A percentile compares a stretch with the other conserved stretches of the same genome.
These are phyloP conservation scores for Phytophthora niederhauseri DNA, from an alignment of 352 stramenopile genomes.

Conservation along the genomic window DNA sequence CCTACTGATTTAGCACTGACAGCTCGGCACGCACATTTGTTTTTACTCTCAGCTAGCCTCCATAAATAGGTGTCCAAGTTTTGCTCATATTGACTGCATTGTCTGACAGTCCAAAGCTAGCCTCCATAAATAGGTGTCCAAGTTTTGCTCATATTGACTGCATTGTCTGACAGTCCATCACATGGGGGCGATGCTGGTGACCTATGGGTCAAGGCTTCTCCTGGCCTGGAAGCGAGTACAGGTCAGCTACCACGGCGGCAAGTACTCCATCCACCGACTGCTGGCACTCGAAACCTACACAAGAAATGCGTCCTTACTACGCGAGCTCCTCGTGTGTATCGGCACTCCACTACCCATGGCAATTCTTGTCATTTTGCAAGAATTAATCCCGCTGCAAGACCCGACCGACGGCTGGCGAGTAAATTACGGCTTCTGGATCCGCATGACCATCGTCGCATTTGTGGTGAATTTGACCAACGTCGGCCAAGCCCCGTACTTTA, in stretches of 20 bases:
- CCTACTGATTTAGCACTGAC: too few species aligned
- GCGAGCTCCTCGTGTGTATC: constrained; percentile 9
- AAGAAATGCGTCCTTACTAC: not conserved
- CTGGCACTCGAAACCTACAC: constrained; percentile 19
- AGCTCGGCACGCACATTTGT: too few species aligned
- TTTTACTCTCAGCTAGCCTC: too few species aligned
- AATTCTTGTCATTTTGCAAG: constrained; percentile 2
- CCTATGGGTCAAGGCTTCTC: not conserved
- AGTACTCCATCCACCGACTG: constrained; percentile 11
- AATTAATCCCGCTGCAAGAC: constrained; percentile 20
- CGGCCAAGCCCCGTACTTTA: constrained; percentile 4
- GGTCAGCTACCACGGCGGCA: constrained; percentile 10
- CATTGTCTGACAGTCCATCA: not conserved
- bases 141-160: not conserved
- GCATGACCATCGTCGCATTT: constrained; percentile 2
- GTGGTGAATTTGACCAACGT: not conserved
- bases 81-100: not conserved
- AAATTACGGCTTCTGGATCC: constrained; percentile 24
- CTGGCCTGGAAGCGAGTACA: constrained; percentile 3
- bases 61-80: not conserved
- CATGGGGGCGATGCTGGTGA: not conserved
- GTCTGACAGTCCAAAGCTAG: not conserved
- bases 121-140: not conserved
- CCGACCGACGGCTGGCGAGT: constrained; percentile 7
- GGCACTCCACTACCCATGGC: constrained; percentile 6